Evolutionary conservation across 768 basidiomycete genomes (phyloP).

Genomic region (Neoboletus brunneissimus): DNA sequence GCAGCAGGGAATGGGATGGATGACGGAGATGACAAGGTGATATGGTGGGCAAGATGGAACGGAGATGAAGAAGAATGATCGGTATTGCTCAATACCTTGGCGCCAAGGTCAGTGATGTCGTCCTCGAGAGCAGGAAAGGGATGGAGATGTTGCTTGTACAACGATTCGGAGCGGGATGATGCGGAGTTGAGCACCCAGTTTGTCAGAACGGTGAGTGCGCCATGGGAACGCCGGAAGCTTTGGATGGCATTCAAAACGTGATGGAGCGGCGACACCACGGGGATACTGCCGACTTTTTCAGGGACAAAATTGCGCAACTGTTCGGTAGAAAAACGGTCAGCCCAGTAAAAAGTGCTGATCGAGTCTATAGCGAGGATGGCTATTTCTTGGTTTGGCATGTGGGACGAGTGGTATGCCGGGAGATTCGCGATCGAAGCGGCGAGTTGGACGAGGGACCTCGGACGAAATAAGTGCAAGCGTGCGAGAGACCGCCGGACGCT

Average conservation of each 20-base stretch:
- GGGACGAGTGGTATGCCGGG: slow-evolving; percentile 47
- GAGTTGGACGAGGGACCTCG: slow-evolving; percentile 64
- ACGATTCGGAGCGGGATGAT: slow-evolving; percentile 20
- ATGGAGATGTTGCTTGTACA: slow-evolving; percentile 53
- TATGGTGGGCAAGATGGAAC: slow-evolving; percentile 39
- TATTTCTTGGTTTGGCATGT: slow-evolving; percentile 53
- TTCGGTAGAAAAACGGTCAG: slow-evolving; percentile 65
- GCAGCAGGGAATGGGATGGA: slow-evolving; percentile 11
- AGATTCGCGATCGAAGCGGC: slow-evolving; percentile 63
- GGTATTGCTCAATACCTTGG: slow-evolving; percentile 9
- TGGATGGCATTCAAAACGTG: slow-evolving; percentile 50
- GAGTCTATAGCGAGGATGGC: slow-evolving; percentile 75
- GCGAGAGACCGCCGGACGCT: slow-evolving; percentile 42
- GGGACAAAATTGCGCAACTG: slow-evolving; percentile 36
- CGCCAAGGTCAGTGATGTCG: slow-evolving; percentile 11
- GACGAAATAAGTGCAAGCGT: slow-evolving; percentile 66
- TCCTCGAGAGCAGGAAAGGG: slow-evolving; percentile 38
- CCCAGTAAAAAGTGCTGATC: slow-evolving; percentile 74
- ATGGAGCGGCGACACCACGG: slow-evolving; percentile 35
- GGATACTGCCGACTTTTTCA: slow-evolving; percentile 5
- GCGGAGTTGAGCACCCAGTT: slow-evolving; percentile 54
- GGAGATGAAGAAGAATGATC: slow-evolving; percentile 20
- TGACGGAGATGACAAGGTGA: slow-evolving; percentile 34
- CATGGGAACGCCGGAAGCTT: slow-evolving; percentile 45
- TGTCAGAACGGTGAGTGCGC: slow-evolving; percentile 52